Conservation (phyloP, 2,329 filamentous ascomycete genomes). For the Rugonectria rugulosa region DNA sequence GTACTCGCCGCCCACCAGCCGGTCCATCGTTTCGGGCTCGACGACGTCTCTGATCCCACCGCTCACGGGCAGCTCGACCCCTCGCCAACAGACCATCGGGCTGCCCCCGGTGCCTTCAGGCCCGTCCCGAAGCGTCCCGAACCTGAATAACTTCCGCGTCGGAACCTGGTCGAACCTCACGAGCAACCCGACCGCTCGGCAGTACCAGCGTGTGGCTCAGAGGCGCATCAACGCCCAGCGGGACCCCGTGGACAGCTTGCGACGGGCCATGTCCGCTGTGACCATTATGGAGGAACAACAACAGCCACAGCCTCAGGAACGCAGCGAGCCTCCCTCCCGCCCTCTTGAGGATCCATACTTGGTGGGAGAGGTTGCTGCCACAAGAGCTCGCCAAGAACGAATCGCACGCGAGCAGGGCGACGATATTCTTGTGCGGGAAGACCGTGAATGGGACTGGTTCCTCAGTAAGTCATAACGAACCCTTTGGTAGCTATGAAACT, state of each 20-base stretch:
- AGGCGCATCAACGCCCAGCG: slow-evolving; percentile 62
- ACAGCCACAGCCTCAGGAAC: slow-evolving; percentile 25
- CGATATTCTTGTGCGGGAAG: slow-evolving; percentile 63
- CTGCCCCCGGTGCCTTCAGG: slow-evolving; percentile 59
- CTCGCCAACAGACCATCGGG: slow-evolving; percentile 49
- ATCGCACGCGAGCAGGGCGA: slow-evolving; percentile 63
- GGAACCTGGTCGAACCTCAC: slow-evolving; percentile 67
- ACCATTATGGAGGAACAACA: slow-evolving; percentile 25
- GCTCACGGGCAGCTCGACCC: slow-evolving; percentile 34
- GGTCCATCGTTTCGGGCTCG: slow-evolving; percentile 22
- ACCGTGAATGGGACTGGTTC: slow-evolving; percentile 68
- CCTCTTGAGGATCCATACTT: slow-evolving; percentile 73
- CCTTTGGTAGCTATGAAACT: slow-evolving; percentile 6
- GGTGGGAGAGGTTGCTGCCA: slow-evolving; percentile 71
- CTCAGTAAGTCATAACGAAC: slow-evolving; percentile 55
- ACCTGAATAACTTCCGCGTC: slow-evolving; percentile 62
- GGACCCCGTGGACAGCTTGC: slow-evolving; percentile 41
- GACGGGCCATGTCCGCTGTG: slow-evolving; percentile 31
- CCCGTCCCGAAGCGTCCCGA: slow-evolving; percentile 48
- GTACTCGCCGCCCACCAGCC: slow-evolving; percentile 52
- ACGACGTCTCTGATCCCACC: slow-evolving; percentile 30
- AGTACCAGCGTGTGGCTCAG: slow-evolving; percentile 70
- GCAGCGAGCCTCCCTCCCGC: slow-evolving; percentile 40
- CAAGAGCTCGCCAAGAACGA: slow-evolving; percentile 62
- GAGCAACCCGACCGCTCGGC: slow-evolving; percentile 61